phyloP scores from a whole-genome alignment of 306 rosid genomes.

The Crotalaria pallida region DNA sequence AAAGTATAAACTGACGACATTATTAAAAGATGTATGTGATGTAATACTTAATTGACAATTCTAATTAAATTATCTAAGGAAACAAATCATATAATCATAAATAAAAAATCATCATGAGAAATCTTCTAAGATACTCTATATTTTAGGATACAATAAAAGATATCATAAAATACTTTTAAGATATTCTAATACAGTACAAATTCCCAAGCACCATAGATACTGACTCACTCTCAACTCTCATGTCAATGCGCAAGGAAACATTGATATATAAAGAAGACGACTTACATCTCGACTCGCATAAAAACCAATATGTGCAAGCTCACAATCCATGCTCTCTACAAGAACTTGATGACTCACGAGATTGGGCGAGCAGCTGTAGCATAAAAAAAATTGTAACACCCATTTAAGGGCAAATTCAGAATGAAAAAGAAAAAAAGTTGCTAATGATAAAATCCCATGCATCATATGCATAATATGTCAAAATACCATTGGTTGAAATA shows the following conservation, averaged over 20 bases:
- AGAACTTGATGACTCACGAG: constrained; percentile 79
- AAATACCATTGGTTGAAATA: neutral
- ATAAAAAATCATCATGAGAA: too few relatives aligned
- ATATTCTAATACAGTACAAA: neutral
- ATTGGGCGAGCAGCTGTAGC: constrained; percentile 75
- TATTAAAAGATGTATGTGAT: too few relatives aligned
- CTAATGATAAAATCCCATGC: neutral
- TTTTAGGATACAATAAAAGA: too few relatives aligned
- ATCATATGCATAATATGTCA: neutral
- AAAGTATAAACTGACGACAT: too few relatives aligned
- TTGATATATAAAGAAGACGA: constrained; percentile 9
- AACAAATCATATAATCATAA: too few relatives aligned
- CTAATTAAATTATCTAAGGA: too few relatives aligned
- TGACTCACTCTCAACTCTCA: neutral
- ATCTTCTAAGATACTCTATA: too few relatives aligned
- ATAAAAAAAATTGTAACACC: constrained; percentile 23
- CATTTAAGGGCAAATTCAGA: neutral
- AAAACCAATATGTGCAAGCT: constrained; percentile 70
- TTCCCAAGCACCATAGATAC: neutral
- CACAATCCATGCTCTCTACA: constrained; percentile 78
- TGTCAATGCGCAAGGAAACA: neutral
- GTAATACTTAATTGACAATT: too few relatives aligned
- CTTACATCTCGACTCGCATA: constrained; percentile 82
- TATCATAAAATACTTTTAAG: too few relatives aligned
- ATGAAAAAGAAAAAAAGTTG: neutral